These are phyloP conservation scores for Hypericum perforatum DNA, from an alignment of 345 rosid genomes.

Conservation along the genomic window DNA sequence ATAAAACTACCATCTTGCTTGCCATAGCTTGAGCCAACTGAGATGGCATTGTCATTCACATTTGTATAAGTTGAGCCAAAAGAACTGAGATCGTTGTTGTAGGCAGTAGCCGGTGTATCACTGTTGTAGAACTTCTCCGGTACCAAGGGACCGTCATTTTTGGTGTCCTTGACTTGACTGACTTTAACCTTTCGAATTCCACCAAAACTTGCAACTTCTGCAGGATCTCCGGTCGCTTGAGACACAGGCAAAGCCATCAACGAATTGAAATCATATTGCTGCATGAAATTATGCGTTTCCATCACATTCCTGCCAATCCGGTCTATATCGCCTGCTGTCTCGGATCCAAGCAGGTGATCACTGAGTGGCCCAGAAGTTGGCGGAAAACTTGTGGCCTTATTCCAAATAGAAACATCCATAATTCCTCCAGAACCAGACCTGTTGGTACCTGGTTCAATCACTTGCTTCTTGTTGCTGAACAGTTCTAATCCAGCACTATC, in stretches of 20 bases:
- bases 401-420: constrained; percentile 30
- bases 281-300: constrained; percentile 32
- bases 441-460: constrained; percentile 25
- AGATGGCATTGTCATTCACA: constrained; percentile 14
- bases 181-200: constrained; percentile 46
- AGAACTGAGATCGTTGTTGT: constrained; percentile 17
- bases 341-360: constrained; percentile 37
- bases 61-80: constrained; percentile 19
- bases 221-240: constrained; percentile 28
- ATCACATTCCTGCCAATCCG: constrained; percentile 30
- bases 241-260: constrained; percentile 35
- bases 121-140: constrained; percentile 22
- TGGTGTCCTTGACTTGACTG: constrained; percentile 39
- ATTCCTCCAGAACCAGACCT: constrained; percentile 27
- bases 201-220: constrained; percentile 32
- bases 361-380: constrained; percentile 34
- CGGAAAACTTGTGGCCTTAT: constrained; percentile 27
- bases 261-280: constrained; percentile 30
- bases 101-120: not conserved
- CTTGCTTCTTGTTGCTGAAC: constrained; percentile 50
- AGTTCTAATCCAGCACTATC: constrained; percentile 30
- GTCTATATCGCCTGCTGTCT: constrained; percentile 21
- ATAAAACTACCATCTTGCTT: constrained; percentile 15
- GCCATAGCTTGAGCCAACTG: constrained; percentile 18
- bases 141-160: constrained; percentile 20